Conservation (phyloP, 2,329 filamentous ascomycete genomes). For the Cytospora piceae region DNA sequence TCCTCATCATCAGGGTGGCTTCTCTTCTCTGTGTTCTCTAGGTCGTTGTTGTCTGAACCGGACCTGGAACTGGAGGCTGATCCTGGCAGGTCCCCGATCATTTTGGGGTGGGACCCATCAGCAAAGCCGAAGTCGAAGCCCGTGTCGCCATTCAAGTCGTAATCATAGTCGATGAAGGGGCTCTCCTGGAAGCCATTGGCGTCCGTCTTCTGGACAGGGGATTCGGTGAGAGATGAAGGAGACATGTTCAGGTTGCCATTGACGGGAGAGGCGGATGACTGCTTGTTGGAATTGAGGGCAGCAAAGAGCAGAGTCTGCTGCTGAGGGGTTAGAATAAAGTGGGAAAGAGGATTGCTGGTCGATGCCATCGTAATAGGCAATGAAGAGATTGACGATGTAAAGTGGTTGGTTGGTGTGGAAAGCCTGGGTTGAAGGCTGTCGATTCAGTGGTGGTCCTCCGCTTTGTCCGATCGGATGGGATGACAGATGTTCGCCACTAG, state of each 20-base stretch:
- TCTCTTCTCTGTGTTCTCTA: slow-evolving; percentile 72
- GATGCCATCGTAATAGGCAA: slow-evolving; percentile 51
- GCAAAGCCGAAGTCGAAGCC: slow-evolving; percentile 75
- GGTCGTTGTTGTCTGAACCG: slow-evolving; percentile 65
- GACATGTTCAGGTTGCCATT: slow-evolving; percentile 49
- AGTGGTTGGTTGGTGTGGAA: slow-evolving; percentile 10
- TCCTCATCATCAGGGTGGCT: slow-evolving; percentile 73
- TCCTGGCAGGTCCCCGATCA: slow-evolving; percentile 78
- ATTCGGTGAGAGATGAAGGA: slow-evolving; percentile 53
- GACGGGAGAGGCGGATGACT: slow-evolving; percentile 42
- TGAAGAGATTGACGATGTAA: neutral
- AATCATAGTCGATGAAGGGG: slow-evolving; percentile 82
- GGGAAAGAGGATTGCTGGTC: slow-evolving; percentile 52
- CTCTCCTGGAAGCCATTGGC: slow-evolving; percentile 68
- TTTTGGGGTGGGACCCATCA: slow-evolving; percentile 58
- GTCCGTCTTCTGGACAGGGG: slow-evolving; percentile 51
- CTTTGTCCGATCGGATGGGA: slow-evolving; percentile 18
- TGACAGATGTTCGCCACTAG: slow-evolving; percentile 22
- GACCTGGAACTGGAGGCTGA: slow-evolving; percentile 41
- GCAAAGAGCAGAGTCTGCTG: slow-evolving; percentile 78
- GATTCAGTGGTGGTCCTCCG: slow-evolving; percentile 13
- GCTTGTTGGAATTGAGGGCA: slow-evolving; percentile 73
- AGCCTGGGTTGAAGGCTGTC: neutral
- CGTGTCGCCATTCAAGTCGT: slow-evolving; percentile 73
- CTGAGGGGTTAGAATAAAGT: slow-evolving; percentile 73